These are phyloP conservation scores for Petasospora rhodanensis DNA, from an alignment of 1,139 yeast species.

Conservation along the genomic window DNA sequence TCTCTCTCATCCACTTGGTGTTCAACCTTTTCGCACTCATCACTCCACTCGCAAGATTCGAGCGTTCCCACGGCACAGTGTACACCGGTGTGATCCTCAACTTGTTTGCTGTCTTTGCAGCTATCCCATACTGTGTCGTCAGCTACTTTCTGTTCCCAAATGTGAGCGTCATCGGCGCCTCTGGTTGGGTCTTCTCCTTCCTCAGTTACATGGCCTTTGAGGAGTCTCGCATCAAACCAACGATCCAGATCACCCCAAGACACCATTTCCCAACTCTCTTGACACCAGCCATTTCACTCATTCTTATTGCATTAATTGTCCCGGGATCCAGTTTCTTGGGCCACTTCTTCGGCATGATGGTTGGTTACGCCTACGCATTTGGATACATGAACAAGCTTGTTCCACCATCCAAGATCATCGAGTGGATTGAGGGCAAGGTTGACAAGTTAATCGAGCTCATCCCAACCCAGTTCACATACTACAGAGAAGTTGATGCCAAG, in stretches of 20 bases:
- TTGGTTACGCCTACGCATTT: constrained; percentile 53
- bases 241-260: constrained; percentile 31
- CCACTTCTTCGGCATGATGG: constrained; percentile 50
- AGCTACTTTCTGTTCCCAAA: constrained; percentile 53
- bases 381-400: constrained; percentile 52
- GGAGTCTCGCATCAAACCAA: constrained; percentile 51
- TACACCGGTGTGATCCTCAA: constrained; percentile 82
- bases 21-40: constrained; percentile 57
- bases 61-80: constrained; percentile 75
- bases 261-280: constrained; percentile 54
- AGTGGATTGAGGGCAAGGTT: constrained; percentile 60
- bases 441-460: constrained; percentile 46
- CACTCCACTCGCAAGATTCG: constrained; percentile 66
- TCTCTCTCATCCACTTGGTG: constrained; percentile 54
- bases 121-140: constrained; percentile 56
- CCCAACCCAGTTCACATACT: constrained; percentile 49
- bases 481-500: constrained; percentile 53
- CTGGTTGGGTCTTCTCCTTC: constrained; percentile 76
- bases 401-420: constrained; percentile 57
- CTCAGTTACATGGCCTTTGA: constrained; percentile 58
- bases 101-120: constrained; percentile 65
- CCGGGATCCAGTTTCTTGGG: constrained; percentile 72
- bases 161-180: constrained; percentile 55
- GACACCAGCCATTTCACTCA: constrained; percentile 53
- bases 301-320: constrained; percentile 44